Percentiles rank a stretch among this genome's conserved stretches.
Conservation (phyloP, 768 basidiomycete species). For the Pleurotus ostreatus region DNA sequence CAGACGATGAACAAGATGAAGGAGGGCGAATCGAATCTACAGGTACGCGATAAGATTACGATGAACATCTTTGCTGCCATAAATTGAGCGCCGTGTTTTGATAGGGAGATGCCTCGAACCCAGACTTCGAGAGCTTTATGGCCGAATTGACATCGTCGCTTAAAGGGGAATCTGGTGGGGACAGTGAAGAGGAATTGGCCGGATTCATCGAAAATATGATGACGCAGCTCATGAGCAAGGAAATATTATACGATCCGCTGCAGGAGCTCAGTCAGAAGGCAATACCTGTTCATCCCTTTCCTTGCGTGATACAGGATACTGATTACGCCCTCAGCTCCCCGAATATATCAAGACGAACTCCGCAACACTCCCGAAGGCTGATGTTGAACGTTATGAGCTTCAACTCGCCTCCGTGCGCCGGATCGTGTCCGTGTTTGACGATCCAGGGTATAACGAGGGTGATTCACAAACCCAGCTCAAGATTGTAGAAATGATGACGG, state of each 20-base stretch:
- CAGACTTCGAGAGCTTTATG: conserved; percentile 48
- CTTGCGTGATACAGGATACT: too few relatives aligned
- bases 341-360: conserved; percentile 60
- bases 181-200: conserved; percentile 51
- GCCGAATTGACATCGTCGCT: conserved; percentile 39
- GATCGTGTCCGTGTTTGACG: conserved; percentile 67
- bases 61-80: neutral
- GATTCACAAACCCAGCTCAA: conserved; percentile 39
- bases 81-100: neutral
- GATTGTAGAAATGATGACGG: conserved; percentile 69
- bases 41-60: conserved; percentile 28
- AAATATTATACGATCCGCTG: conserved; percentile 81
- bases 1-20: conserved; percentile 73
- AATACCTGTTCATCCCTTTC: too few relatives aligned
- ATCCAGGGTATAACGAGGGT: conserved; percentile 52
- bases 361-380: conserved; percentile 47
- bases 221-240: conserved; percentile 76
- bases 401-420: conserved; percentile 55
- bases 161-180: conserved; percentile 26
- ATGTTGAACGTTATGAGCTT: conserved; percentile 58
- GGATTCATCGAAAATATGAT: conserved; percentile 78
- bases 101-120: conserved; percentile 20
- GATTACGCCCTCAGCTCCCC: conserved; percentile 55
- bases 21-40: conserved; percentile 55
- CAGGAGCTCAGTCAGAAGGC: conserved; percentile 77